These are phyloP conservation scores for Dicorynia guianensis DNA, from an alignment of 306 rosid genomes.

Conservation along the genomic window DNA sequence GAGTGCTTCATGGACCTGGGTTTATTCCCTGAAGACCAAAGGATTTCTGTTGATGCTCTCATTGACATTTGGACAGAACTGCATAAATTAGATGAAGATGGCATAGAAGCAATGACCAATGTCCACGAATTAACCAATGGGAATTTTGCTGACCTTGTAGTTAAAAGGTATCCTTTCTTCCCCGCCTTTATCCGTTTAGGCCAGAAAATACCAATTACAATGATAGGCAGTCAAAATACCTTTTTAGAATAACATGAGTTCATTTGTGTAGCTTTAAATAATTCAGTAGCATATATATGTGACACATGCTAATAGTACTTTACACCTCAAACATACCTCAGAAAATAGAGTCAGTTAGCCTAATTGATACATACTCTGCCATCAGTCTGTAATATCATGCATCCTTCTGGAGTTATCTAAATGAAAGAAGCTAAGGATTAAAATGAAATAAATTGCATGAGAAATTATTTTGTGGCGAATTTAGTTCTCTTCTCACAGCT, in stretches of 20 bases:
- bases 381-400: no score
- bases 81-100: conserved; percentile 40
- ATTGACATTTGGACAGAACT: conserved; percentile 49
- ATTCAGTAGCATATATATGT: neutral
- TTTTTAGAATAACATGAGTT: neutral
- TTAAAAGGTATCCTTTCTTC: conserved; percentile 43
- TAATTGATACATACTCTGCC: no score
- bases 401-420: neutral
- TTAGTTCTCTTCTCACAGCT: neutral
- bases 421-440: no score
- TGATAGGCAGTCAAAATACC: neutral
- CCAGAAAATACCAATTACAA: neutral
- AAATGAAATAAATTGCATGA: neutral
- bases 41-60: conserved; percentile 44
- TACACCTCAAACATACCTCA: no score
- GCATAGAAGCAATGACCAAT: conserved; percentile 11
- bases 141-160: conserved; percentile 40
- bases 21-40: conserved; percentile 3
- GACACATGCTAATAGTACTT: no score
- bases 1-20: conserved; percentile 60
- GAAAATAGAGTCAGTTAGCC: no score
- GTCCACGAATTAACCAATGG: conserved; percentile 14
- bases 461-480: neutral
- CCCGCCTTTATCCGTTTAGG: neutral
- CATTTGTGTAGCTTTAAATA: neutral